These are phyloP conservation scores for Lanmaoa pseudosensibilis DNA, from an alignment of 768 basidiomycete genomes.

Conservation along the genomic window DNA sequence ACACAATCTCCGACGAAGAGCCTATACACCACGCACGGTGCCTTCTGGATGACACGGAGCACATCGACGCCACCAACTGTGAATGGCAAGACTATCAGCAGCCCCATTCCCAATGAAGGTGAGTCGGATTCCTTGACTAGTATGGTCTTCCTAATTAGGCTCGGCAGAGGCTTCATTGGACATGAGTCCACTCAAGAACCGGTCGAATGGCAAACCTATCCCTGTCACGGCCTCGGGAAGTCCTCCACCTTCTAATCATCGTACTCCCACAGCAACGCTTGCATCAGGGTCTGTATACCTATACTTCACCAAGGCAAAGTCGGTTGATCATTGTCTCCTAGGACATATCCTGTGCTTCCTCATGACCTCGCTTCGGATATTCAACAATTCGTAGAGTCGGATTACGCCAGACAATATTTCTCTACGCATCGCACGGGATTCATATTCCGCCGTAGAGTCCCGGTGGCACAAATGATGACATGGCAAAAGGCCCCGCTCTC, in stretches of 20 bases:
- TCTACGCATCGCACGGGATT: slow-evolving; percentile 88
- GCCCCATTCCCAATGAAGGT: slow-evolving; percentile 72
- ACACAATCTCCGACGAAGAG: slow-evolving; percentile 49
- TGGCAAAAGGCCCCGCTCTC: slow-evolving; percentile 84
- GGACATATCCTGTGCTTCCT: slow-evolving; percentile 76
- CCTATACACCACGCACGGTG: slow-evolving; percentile 38
- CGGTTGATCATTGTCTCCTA: slow-evolving; percentile 32
- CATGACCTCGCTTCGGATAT: slow-evolving; percentile 82
- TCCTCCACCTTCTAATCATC: slow-evolving; percentile 14
- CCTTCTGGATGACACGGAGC: slow-evolving; percentile 36
- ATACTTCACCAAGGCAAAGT: background rate
- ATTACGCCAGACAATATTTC: slow-evolving; percentile 86
- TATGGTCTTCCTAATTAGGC: slow-evolving; percentile 1
- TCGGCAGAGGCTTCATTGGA: slow-evolving; percentile 59
- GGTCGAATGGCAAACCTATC: slow-evolving; percentile 62
- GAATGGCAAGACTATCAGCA: slow-evolving; percentile 66
- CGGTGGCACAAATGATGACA: slow-evolving; percentile 83
- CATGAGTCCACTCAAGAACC: slow-evolving; percentile 75
- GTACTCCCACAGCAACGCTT: slow-evolving; percentile 44
- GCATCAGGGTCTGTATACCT: slow-evolving; percentile 59
- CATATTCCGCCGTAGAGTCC: slow-evolving; percentile 78
- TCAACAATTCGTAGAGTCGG: slow-evolving; percentile 80
- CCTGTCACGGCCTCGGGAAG: slow-evolving; percentile 45
- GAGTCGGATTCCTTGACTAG: slow-evolving; percentile 17
- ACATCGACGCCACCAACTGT: slow-evolving; percentile 43